Evolutionary conservation across 805 yeast genomes (phyloP), one percentile per base, ranked within the genome.

Genomic region (Lipomyces yamadae): DNA sequence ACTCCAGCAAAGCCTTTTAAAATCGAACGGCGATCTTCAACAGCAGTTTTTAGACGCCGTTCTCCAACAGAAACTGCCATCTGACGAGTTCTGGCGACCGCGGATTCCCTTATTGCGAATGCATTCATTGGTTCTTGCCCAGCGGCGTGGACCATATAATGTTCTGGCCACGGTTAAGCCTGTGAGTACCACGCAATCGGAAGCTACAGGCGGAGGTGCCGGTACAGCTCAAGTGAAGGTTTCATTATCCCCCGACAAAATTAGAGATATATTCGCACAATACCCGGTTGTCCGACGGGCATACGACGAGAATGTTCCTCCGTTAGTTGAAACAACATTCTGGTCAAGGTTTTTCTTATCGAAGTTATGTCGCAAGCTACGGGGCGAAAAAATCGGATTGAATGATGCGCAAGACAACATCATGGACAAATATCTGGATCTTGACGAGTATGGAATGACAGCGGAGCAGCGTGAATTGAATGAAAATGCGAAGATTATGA

Each of bases 271-370:
- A 30, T 93, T 95, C 76, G 91, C 88, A 61, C 97, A 94, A 66
- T 95, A 94, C 74, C 99, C 99, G 0, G 86, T 93, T 50, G 96
- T 95, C 33, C 86, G 91, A 67, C 86, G 85, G 69, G 98, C 98
- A 0, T 95, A 90, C 74, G 88, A 86, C 66, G 99, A 95, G 63
- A 88, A 88, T 65, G 99, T 95, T 3, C 99, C 98, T 0, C 88
- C 88, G 68, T 82, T 95, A 62, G 84, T 86, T 58, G 98, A 95
- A 76, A 93, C 94, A 54, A 97, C 90, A 74, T 95, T 95, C 73
- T 95, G 99, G 99, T 91, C 97, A 10, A 81, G 98, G 69, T 95
- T 95, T 74, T 95, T 95, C 82, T 88, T 91, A 73, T 92, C 98
- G 0, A 89, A 92, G 73, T 80, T 95, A 67, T 95, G 93, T 74